Evolutionary conservation across 345 rosid species (phyloP).

Genomic region (Clarkia xantiana): DNA sequence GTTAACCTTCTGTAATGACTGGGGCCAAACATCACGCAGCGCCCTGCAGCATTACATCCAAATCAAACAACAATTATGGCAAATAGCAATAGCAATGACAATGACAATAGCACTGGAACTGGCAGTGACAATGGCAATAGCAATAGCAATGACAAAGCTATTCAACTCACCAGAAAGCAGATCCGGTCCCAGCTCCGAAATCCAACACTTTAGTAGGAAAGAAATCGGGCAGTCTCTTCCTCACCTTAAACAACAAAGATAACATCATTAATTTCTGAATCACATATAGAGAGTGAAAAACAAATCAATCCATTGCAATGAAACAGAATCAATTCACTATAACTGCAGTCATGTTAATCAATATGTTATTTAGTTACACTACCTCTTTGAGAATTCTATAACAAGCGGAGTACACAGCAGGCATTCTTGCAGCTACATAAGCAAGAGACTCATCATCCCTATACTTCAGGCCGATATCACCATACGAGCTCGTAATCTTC

Average conservation of each 20-base stretch:
- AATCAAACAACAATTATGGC: constrained; percentile 1
- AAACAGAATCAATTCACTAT: no score
- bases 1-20: constrained; percentile 50
- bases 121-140: no score
- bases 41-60: constrained; percentile 40
- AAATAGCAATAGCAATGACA: no score
- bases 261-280: no score
- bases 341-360: not conserved
- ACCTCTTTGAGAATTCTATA: constrained; percentile 74
- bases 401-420: constrained; percentile 87
- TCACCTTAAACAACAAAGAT: constrained; percentile 28
- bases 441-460: constrained; percentile 76
- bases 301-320: no score
- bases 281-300: no score
- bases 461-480: constrained; percentile 70
- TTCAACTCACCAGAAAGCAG: constrained; percentile 69
- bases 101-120: no score
- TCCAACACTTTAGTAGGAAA: constrained; percentile 57
- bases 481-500: constrained; percentile 75
- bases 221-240: constrained; percentile 60
- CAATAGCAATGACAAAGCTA: no score
- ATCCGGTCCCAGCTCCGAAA: constrained; percentile 96
- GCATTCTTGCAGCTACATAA: constrained; percentile 93
- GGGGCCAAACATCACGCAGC: constrained; percentile 78
- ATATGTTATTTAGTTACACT: not conserved